These are phyloP conservation scores for Rhizopogon vulgaris DNA, from an alignment of 768 basidiomycete genomes.

Conservation along the genomic window DNA sequence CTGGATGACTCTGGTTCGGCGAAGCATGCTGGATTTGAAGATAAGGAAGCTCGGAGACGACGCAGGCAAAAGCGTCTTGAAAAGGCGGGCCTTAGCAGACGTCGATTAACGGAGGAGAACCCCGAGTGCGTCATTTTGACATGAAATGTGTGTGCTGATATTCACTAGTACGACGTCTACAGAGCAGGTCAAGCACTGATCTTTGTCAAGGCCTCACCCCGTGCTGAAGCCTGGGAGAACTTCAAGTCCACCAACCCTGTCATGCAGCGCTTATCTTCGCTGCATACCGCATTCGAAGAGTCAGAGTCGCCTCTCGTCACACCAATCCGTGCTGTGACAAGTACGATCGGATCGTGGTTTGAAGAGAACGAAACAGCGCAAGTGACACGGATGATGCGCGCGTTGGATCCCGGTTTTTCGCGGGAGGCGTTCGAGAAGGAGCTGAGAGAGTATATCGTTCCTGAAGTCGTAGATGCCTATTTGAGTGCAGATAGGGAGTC, in stretches of 20 bases:
- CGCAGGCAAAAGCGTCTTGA: slow-evolving; percentile 75
- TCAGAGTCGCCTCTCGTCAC: slow-evolving; percentile 89
- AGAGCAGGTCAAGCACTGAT: slow-evolving; percentile 87
- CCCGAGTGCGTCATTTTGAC: slow-evolving; percentile 57
- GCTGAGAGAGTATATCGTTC: slow-evolving; percentile 92
- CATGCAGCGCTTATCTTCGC: slow-evolving; percentile 47
- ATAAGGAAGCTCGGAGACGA: slow-evolving; percentile 82
- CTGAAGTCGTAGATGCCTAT: slow-evolving; percentile 96
- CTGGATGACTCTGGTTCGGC: slow-evolving; percentile 91
- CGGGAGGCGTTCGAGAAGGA: slow-evolving; percentile 86
- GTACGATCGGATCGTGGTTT: slow-evolving; percentile 83
- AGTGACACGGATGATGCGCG: slow-evolving; percentile 80
- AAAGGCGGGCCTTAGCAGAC: slow-evolving; percentile 67
- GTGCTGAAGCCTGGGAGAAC: slow-evolving; percentile 74
- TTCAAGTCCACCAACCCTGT: slow-evolving; percentile 79
- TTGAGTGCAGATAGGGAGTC: slow-evolving; percentile 84
- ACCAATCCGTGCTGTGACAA: slow-evolving; percentile 75
- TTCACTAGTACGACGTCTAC: neutral
- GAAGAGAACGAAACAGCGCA: slow-evolving; percentile 99
- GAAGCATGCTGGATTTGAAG: slow-evolving; percentile 94
- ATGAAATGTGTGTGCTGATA: slow-evolving; percentile 1
- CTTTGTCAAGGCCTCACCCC: slow-evolving; percentile 74
- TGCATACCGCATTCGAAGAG: slow-evolving; percentile 77
- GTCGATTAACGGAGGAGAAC: slow-evolving; percentile 58
- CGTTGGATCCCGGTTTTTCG: slow-evolving; percentile 83